Base-by-base conservation (phyloP, 1,284 basidiomycete species). In the Ganoderma lucidum region DNA sequence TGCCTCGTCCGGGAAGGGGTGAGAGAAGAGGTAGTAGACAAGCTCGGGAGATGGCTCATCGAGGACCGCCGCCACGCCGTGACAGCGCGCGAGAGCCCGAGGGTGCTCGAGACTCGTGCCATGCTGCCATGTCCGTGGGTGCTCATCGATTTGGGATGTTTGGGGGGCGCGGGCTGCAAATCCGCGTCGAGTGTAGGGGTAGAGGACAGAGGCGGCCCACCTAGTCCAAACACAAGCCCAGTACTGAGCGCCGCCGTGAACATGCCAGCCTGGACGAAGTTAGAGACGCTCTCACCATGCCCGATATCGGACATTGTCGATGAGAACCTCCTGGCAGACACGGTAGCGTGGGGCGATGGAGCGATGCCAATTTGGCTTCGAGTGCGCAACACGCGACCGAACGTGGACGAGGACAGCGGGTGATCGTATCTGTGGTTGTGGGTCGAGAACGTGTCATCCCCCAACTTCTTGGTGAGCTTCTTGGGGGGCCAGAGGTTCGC, bases 241-340 rank as follows among this genome's bases (percentile, higher is more conserved):
- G 78, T 76, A 17, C 79, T 78, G 4, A 80, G 72, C 6, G 77
- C 79, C 14, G 76, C 79, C 12, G 78, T 78, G 72, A 80, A 80
- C 75, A 78, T 73, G 9, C 79, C 79, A 17, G 65, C 41, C 30
- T 68, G 62, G 17, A 63, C 58, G 14, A 62, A n/a, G 63, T 53
- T 67, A 30, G 67, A 65, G 15, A 19, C 37, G 14, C 58, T 30
- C 5, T 69, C 68, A 17, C 64, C 67, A 30, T 75, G 74, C 42
- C 66, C 70, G n/a, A 66, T 48, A 60, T 67, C 68, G 44, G 70
- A 73, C 62, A 74, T 66, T 3, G 69, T 67, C 17, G 69, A 64
- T 19, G 74, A 74, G 58, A 71, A 45, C 44, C 70, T 67, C 17
- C 72, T 69, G 51, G 55, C 61, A 55, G 67, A 62, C 58, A 71